Conservation (phyloP, 1,284 basidiomycete genomes). For the Porodaedalea pini region DNA sequence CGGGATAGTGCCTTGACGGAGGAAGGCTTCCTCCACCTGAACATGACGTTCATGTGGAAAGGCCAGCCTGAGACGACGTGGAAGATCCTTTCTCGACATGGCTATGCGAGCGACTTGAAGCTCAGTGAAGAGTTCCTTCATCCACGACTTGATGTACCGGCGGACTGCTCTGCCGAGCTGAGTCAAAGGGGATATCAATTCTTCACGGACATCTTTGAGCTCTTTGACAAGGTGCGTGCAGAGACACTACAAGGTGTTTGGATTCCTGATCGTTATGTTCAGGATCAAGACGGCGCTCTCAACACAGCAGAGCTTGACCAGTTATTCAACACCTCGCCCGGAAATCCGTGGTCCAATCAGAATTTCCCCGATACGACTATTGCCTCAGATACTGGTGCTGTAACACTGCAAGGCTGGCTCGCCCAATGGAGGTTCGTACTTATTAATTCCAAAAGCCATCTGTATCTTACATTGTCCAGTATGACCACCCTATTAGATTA, state of each 20-base stretch:
- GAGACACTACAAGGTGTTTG: not conserved
- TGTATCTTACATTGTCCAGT: slow-evolving; percentile 38
- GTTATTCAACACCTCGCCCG: slow-evolving; percentile 91
- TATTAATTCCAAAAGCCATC: not conserved
- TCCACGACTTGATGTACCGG: slow-evolving; percentile 92
- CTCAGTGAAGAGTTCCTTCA: slow-evolving; percentile 84
- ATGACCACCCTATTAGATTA: slow-evolving; percentile 97
- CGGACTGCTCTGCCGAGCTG: slow-evolving; percentile 93
- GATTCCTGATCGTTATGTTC: slow-evolving; percentile 15
- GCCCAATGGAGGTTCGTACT: slow-evolving; percentile 89
- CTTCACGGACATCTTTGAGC: slow-evolving; percentile 96
- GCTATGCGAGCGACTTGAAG: slow-evolving; percentile 92
- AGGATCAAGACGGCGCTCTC: slow-evolving; percentile 95
- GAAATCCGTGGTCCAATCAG: slow-evolving; percentile 86
- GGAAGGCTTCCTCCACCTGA: slow-evolving; percentile 90
- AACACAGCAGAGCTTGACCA: slow-evolving; percentile 83
- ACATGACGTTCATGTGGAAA: slow-evolving; percentile 96
- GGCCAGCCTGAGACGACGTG: slow-evolving; percentile 97
- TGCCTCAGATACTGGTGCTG: slow-evolving; percentile 84
- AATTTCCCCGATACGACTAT: slow-evolving; percentile 90
- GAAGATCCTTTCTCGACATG: slow-evolving; percentile 93
- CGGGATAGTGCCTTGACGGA: slow-evolving; percentile 83
- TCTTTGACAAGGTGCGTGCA: slow-evolving; percentile 80
- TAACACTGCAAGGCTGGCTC: slow-evolving; percentile 96
- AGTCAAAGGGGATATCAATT: slow-evolving; percentile 94